These are phyloP conservation scores for Ophiocordyceps camponoti-floridani DNA, from an alignment of 2,329 filamentous ascomycete species.

Conservation along the genomic window DNA sequence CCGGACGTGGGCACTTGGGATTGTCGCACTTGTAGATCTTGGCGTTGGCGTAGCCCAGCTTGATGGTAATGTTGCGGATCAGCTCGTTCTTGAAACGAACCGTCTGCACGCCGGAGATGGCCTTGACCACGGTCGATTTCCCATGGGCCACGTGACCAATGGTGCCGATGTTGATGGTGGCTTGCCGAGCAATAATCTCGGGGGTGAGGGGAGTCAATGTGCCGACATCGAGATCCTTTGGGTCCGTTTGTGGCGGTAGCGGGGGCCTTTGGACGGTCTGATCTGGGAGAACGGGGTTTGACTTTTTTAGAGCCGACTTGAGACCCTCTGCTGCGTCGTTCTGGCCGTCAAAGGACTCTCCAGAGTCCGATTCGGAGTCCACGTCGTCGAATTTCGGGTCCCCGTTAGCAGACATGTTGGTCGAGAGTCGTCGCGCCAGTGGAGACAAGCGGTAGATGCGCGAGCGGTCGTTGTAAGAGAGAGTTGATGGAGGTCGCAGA, in stretches of 20 bases:
- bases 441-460: neutral
- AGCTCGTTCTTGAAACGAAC: slow-evolving; percentile 99
- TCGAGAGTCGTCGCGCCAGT: neutral
- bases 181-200: slow-evolving; percentile 94
- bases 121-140: slow-evolving; percentile 97
- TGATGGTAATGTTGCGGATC: slow-evolving; percentile 98
- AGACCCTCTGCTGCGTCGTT: slow-evolving; percentile 41
- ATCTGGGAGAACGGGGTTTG: slow-evolving; percentile 31
- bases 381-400: slow-evolving; percentile 53
- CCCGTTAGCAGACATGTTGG: slow-evolving; percentile 34
- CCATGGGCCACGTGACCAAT: slow-evolving; percentile 98
- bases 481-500: neutral
- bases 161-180: slow-evolving; percentile 96
- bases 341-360: slow-evolving; percentile 44
- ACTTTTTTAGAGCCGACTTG: slow-evolving; percentile 80
- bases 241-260: slow-evolving; percentile 79
- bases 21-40: slow-evolving; percentile 99
- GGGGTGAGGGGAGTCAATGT: slow-evolving; percentile 72
- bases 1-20: slow-evolving; percentile 73
- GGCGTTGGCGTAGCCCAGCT: slow-evolving; percentile 97
- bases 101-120: slow-evolving; percentile 96
- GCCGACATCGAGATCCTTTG: slow-evolving; percentile 69
- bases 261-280: slow-evolving; percentile 33
- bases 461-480: neutral
- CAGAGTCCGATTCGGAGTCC: slow-evolving; percentile 51